Evolutionary conservation across 2,329 filamentous ascomycete genomes (phyloP), one percentile per base, ranked within the genome.

Genomic region (Phaeomoniella chlamydospora): DNA sequence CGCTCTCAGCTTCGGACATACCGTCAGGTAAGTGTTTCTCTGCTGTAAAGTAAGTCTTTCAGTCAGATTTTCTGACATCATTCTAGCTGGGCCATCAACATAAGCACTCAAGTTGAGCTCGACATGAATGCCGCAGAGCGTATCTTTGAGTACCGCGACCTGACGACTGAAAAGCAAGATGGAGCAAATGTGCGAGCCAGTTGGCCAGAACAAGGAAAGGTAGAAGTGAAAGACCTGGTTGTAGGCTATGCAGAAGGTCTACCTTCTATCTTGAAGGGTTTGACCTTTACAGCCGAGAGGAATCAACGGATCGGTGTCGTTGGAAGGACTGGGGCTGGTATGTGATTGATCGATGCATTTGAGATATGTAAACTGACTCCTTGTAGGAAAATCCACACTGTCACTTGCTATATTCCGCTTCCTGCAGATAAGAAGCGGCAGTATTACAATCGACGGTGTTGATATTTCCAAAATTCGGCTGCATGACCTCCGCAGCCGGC

Each of bases 101-200:
- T 53, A 29, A 50, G 83, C 49, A 69, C 79, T 0, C 75, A 73
- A 41, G 59, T 85, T 14, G 82, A 88, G 51, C 61, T 87, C 3
- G 74, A 82, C 49, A 85, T 87, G 78, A 86, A 86, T 47, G 72
- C 80, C 1, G 75, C 77, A 0, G 82, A 88, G 56, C 67, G 82
- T 18, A 73, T 88, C 16, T 62, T 84, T 3, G 82, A 87, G 51
- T 88, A 87, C 52, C 70, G 74, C 0, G 70, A 76, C 33, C 63
- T 86, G 5, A 60, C 70, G 18, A 84, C 72, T 0, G 81, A 86
- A 51, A 66, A 71, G 14, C 70, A 77, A 31, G 72, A 63, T 10
- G 80, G 77, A 10, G 52, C 57, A 14, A 62, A 67, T 15, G 71
- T 77, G 0, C 75, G 81, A 0, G 77, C 79, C 1, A 71, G 74